Conservation (phyloP, 2,329 filamentous ascomycete species). For the Septoria linicola region DNA sequence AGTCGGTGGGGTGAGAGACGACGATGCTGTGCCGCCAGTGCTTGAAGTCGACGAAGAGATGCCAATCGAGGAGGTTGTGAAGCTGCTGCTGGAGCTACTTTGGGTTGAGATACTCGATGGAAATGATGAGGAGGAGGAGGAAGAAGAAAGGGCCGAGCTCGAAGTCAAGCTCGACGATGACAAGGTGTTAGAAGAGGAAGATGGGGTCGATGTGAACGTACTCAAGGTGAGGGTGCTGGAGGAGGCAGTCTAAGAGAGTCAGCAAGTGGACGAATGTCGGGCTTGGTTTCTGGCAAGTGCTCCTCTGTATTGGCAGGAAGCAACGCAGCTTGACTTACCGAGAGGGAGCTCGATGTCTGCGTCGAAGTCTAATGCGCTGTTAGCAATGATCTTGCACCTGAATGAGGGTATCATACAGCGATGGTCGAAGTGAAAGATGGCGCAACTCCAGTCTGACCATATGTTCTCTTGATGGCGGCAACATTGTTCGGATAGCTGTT, state of each 20-base stretch:
- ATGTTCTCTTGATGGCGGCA: background rate
- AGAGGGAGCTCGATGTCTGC: too few species aligned
- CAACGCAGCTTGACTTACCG: too few species aligned
- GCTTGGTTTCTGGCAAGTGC: too few species aligned
- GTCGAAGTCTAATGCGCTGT: too few species aligned
- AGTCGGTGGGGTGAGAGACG: too few species aligned
- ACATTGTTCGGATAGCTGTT: background rate
- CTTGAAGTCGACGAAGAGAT: background rate
- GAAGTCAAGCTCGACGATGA: background rate
- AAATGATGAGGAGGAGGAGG: background rate
- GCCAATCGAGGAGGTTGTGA: background rate
- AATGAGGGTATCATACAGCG: too few species aligned
- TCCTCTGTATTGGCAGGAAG: too few species aligned
- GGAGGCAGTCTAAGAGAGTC: background rate
- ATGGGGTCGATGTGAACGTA: too few species aligned
- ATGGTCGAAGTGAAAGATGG: background rate
- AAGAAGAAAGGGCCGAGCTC: background rate
- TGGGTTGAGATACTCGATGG: background rate
- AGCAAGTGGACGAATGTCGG: background rate
- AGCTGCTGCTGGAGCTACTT: background rate
- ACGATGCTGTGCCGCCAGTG: too few species aligned
- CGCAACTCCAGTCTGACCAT: background rate
- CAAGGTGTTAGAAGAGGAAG: too few species aligned
- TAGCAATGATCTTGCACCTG: too few species aligned
- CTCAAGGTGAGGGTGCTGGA: too few species aligned